Base-by-base conservation (phyloP, 129 eudicot genomes). In the Daucus carota region DNA sequence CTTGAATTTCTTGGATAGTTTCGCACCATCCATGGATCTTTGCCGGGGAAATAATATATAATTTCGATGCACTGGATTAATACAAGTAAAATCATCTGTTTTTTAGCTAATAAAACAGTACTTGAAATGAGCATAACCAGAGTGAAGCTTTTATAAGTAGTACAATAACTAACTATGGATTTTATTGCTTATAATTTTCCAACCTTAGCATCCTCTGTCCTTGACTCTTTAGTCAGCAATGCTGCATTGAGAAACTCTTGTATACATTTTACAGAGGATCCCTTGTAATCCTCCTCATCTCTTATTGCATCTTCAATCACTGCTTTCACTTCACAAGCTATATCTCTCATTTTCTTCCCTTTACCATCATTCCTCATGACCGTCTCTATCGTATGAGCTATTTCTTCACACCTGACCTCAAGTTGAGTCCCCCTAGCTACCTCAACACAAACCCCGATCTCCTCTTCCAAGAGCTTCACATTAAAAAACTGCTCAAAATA, bases 401-500 rank as follows among this genome's bases (percentile, higher is more conserved):
- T 78, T 40, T 84, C 86, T 33, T 74, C 84, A 75, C 40, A 50
- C 76, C 81, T 81, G 14, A 87, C 90, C 72, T 79, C 82, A 70
- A 71, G 78, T 10, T 29, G 40, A 20, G 54, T 81, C 18, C 90
- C 90, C 38, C 83, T 84, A 6, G 84, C 86, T 18, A 87, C 77
- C 74, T 77, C 83, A 70, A 80, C 81, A 80, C 84, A 79, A 14
- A 81, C 84, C 20, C 86, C 86, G 36, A 73, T 63, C 78, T 79
- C 86, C 52, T 81, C 88, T 73, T 44, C 96, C 87, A 89, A 42
- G 41, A 83, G 28, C 81, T 79, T 83, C 41, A 78, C 87, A 73
- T 88, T 90, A 60, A 70, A 80, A 60, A 67, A 73, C 59, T 90
- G 89, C 62, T 90, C 96, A 0, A 79, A 87, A 1, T 72, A 78